phyloP scores from a whole-genome alignment of 2,329 filamentous ascomycete genomes.

The Amylocarpus encephaloides region DNA sequence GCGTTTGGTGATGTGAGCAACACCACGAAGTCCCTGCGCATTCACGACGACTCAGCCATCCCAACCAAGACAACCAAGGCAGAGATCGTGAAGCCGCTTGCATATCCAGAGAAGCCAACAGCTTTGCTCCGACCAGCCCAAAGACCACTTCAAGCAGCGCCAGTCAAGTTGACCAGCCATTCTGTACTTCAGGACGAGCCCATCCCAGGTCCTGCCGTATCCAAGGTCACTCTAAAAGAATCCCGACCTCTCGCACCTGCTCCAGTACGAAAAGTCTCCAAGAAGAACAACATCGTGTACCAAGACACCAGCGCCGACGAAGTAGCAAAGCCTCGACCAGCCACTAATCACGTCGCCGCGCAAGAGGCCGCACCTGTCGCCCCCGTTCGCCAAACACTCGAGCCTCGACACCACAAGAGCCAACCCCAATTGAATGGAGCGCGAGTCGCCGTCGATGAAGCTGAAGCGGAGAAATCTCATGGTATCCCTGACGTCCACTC shows the following conservation, averaged over 20 bases:
- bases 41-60: conserved; percentile 51
- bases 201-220: conserved; percentile 13
- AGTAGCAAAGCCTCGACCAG: conserved; percentile 6
- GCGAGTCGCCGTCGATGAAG: conserved; percentile 20
- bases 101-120: conserved; percentile 36
- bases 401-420: conserved; percentile 27
- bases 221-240: conserved; percentile 30
- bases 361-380: conserved; percentile 25
- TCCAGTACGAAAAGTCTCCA: conserved; percentile 41
- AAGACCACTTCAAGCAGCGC: conserved; percentile 39
- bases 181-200: conserved; percentile 5
- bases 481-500: conserved; percentile 8
- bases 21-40: conserved; percentile 37
- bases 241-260: conserved; percentile 22
- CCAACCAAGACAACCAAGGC: conserved; percentile 36
- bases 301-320: conserved; percentile 40
- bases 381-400: conserved; percentile 27
- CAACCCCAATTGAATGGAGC: conserved; percentile 26
- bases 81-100: conserved; percentile 26
- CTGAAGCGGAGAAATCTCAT: conserved; percentile 20
- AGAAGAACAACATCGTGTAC: conserved; percentile 48
- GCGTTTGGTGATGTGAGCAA: conserved; percentile 83
- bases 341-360: conserved; percentile 22
- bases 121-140: conserved; percentile 54
- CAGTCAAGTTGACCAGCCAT: conserved; percentile 15